These are phyloP conservation scores for Heliosperma pusillum DNA, from an alignment of 148 eudicot genomes.

Conservation along the genomic window DNA sequence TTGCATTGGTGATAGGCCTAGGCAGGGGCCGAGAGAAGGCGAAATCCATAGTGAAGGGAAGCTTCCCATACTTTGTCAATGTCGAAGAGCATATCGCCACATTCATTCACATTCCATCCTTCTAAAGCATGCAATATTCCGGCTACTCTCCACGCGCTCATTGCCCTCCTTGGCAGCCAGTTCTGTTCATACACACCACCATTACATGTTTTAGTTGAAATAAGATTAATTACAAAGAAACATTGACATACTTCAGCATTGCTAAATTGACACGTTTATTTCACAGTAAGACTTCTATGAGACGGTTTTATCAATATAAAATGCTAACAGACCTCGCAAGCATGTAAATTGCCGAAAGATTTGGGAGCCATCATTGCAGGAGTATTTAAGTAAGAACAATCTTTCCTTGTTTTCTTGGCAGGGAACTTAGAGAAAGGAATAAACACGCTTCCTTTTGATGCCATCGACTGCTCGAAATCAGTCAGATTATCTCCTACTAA, in stretches of 20 bases:
- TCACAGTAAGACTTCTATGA: too few species aligned
- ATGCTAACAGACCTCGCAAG: conserved; percentile 58
- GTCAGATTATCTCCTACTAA: conserved; percentile 20
- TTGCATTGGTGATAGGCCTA: neutral
- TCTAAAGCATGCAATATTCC: conserved; percentile 57
- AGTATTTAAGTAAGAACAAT: conserved; percentile 25
- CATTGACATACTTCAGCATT: too few species aligned
- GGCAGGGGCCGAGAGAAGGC: conserved; percentile 15
- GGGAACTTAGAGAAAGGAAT: conserved; percentile 28
- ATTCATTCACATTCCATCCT: conserved; percentile 48
- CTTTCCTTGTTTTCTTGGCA: conserved; percentile 21
- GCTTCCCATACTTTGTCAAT: conserved; percentile 48
- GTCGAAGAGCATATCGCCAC: conserved; percentile 35
- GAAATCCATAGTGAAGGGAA: conserved; percentile 41
- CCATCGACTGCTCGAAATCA: conserved; percentile 20
- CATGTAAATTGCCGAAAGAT: conserved; percentile 54
- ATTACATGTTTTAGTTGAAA: too few species aligned
- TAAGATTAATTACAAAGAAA: too few species aligned
- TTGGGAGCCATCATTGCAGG: conserved; percentile 37
- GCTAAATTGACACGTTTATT: too few species aligned
- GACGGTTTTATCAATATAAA: neutral
- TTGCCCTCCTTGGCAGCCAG: conserved; percentile 69
- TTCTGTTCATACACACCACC: conserved; percentile 36
- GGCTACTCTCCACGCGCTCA: conserved; percentile 52
- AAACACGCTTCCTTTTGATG: conserved; percentile 24